phyloP scores from a whole-genome alignment of 495 filamentous ascomycete species.

The Aspergillus indologenus region DNA sequence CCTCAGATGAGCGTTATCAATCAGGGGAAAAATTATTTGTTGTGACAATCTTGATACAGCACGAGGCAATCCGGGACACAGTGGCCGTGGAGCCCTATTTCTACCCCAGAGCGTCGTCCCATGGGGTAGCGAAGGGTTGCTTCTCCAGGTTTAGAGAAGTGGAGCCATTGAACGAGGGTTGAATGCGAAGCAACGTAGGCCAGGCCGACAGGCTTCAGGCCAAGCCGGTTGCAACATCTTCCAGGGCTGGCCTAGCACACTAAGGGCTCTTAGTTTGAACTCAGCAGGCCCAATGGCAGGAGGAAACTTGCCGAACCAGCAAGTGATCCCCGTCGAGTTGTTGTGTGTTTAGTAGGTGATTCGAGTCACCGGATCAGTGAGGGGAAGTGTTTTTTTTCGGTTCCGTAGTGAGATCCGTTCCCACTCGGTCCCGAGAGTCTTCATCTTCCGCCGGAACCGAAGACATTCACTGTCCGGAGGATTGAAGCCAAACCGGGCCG shows the following conservation, averaged over 20 bases:
- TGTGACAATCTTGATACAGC: neutral
- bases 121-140: conserved; percentile 1
- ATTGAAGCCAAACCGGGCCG: no score
- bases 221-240: neutral
- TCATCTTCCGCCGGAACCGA: no score
- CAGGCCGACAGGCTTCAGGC: neutral
- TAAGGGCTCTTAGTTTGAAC: neutral
- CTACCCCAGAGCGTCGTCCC: conserved; percentile 7
- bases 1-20: neutral
- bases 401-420: no score
- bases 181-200: no score
- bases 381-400: no score
- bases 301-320: no score
- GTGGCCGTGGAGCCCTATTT: conserved; percentile 2
- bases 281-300: no score
- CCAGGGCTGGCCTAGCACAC: conserved; percentile 3
- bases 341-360: no score
- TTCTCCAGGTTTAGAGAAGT: neutral
- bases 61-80: neutral
- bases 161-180: neutral
- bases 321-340: no score
- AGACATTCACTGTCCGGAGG: no score
- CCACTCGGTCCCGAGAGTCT: no score
- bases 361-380: no score
- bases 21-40: neutral